phyloP scores from a whole-genome alignment of 2,329 filamentous ascomycete genomes.

The Aspergillus eucalypticola region DNA sequence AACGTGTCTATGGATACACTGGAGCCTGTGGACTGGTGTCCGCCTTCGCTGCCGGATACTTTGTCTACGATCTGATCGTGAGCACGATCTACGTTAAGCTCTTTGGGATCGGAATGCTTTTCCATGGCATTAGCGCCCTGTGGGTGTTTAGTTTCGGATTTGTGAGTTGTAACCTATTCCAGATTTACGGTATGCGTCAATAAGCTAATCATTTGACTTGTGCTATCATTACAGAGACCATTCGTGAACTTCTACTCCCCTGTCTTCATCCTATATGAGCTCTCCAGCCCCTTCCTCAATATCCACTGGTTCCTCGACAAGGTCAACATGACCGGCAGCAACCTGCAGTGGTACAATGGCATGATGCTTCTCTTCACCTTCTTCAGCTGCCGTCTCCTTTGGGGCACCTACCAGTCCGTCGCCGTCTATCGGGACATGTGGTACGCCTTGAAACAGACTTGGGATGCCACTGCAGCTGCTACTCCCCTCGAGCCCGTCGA shows the following conservation, averaged over 20 bases:
- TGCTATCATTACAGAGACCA: slow-evolving; percentile 51
- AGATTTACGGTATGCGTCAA: neutral
- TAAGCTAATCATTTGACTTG: neutral
- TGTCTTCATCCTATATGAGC: slow-evolving; percentile 67
- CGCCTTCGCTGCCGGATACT: slow-evolving; percentile 63
- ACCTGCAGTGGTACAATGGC: slow-evolving; percentile 64
- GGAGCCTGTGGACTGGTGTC: slow-evolving; percentile 60
- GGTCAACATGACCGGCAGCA: slow-evolving; percentile 63
- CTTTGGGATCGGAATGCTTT: slow-evolving; percentile 63
- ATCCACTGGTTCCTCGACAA: slow-evolving; percentile 72
- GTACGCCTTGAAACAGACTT: slow-evolving; percentile 50
- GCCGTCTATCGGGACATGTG: slow-evolving; percentile 63
- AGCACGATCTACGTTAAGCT: slow-evolving; percentile 57
- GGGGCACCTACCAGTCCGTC: slow-evolving; percentile 62
- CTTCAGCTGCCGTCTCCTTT: slow-evolving; percentile 63
- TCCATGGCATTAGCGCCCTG: slow-evolving; percentile 62
- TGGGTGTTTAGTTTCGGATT: slow-evolving; percentile 65
- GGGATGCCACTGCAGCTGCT: slow-evolving; percentile 32
- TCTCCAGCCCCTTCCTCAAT: slow-evolving; percentile 66
- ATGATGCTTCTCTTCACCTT: slow-evolving; percentile 60
- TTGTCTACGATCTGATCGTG: slow-evolving; percentile 63
- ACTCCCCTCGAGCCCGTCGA: slow-evolving; percentile 30
- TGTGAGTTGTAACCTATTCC: slow-evolving; percentile 48
- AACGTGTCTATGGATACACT: slow-evolving; percentile 63
- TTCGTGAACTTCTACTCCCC: slow-evolving; percentile 67